Evolutionary conservation across 805 yeast genomes (phyloP).

Genomic region (Kodamaea leandrae): DNA sequence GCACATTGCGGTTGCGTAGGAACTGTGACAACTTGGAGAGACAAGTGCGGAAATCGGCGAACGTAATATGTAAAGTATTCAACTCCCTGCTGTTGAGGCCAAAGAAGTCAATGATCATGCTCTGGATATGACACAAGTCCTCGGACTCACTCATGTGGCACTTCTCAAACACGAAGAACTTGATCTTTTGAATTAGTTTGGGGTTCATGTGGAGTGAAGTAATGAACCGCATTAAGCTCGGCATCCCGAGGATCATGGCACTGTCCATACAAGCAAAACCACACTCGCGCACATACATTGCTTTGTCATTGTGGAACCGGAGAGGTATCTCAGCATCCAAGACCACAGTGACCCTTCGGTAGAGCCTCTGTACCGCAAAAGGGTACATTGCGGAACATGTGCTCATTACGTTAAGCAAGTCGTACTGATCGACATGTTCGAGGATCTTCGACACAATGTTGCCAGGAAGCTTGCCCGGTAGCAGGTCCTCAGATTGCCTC

Average conservation of each 20-base stretch:
- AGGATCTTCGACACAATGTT: slow-evolving; percentile 15
- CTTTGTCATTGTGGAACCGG: slow-evolving; percentile 3
- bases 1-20: slow-evolving; percentile 20
- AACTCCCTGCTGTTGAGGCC: slow-evolving; percentile 23
- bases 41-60: slow-evolving; percentile 26
- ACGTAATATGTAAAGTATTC: slow-evolving; percentile 32
- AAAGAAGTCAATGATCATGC: slow-evolving; percentile 25
- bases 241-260: slow-evolving; percentile 22
- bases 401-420: slow-evolving; percentile 23
- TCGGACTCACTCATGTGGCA: slow-evolving; percentile 17
- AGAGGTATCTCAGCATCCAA: slow-evolving; percentile 28
- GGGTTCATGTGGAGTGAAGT: slow-evolving; percentile 19
- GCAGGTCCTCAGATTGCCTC: slow-evolving; percentile 13
- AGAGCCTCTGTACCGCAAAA: slow-evolving; percentile 24
- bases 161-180: slow-evolving; percentile 34
- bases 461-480: slow-evolving; percentile 15
- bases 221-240: slow-evolving; percentile 19
- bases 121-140: slow-evolving; percentile 20
- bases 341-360: slow-evolving; percentile 29
- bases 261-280: slow-evolving; percentile 32
- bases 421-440: slow-evolving; percentile 31
- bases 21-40: slow-evolving; percentile 24
- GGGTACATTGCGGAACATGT: slow-evolving; percentile 22
- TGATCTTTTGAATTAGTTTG: slow-evolving; percentile 20
- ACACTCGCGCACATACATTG: slow-evolving; percentile 23